Percentiles rank a stretch among this genome's conserved stretches.
Evolutionary conservation across 371 early-diverging fungal species (phyloP).

Genomic region (Batkoa obscura): DNA sequence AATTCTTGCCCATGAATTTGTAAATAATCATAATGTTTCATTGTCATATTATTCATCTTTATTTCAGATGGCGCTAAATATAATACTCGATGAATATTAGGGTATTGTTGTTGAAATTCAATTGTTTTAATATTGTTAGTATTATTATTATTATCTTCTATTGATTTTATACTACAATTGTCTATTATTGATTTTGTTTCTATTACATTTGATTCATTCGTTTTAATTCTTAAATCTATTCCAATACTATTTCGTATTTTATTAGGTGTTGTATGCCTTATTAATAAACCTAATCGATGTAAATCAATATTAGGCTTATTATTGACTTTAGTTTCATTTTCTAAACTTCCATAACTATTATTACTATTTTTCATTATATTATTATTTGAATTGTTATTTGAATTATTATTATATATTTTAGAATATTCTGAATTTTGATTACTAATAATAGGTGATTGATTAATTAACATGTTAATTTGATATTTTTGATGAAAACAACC

Average conservation of each 20-base stretch:
- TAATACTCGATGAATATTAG: no score
- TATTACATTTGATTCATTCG: background rate
- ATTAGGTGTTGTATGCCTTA: background rate
- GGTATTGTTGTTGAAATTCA: no score
- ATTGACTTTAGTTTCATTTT: no score
- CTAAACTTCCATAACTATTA: background rate
- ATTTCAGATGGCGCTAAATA: background rate
- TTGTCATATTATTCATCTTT: background rate
- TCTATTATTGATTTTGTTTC: background rate
- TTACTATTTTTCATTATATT: background rate
- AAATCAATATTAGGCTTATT: background rate
- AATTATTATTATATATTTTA: no score
- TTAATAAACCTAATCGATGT: background rate
- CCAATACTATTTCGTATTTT: background rate
- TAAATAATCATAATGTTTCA: background rate
- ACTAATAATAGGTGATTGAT: background rate
- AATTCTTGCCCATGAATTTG: slow-evolving; percentile 1
- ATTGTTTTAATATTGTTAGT: no score
- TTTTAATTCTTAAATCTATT: background rate
- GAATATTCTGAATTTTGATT: background rate
- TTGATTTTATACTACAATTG: background rate
- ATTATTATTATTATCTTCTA: no score
- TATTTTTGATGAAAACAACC: slow-evolving; percentile 31
- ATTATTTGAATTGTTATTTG: no score
- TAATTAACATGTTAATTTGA: background rate